phyloP scores from a whole-genome alignment of 1,284 basidiomycete genomes.

The Mycena citricolor region DNA sequence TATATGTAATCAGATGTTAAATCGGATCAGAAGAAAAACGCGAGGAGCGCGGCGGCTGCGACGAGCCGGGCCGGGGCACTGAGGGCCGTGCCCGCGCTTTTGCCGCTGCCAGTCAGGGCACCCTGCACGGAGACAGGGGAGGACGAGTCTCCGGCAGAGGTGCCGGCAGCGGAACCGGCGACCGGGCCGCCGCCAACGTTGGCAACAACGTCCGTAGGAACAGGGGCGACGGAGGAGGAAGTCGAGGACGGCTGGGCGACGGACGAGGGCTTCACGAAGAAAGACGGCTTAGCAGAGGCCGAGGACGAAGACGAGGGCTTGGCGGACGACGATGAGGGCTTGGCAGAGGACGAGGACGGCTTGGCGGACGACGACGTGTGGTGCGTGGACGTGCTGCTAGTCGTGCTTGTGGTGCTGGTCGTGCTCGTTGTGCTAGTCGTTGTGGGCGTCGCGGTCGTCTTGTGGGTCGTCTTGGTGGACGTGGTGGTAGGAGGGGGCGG shows the following conservation, averaged over 20 bases:
- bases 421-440: neutral
- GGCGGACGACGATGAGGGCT: slow-evolving; percentile 1
- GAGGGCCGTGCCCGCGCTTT: too few relatives aligned
- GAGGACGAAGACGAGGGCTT: slow-evolving; percentile 5
- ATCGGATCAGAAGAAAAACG: too few relatives aligned
- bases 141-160: too few relatives aligned
- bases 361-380: slow-evolving; percentile 2
- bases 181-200: slow-evolving; percentile 6
- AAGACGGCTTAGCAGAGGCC: neutral
- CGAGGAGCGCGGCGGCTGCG: too few relatives aligned
- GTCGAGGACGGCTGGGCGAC: too few relatives aligned
- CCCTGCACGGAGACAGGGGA: too few relatives aligned
- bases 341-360: too few relatives aligned
- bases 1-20: too few relatives aligned
- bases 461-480: neutral
- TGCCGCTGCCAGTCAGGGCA: too few relatives aligned
- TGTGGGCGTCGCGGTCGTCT: neutral
- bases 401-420: neutral
- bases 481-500: neutral
- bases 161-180: slow-evolving; percentile 1
- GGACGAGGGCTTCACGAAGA: too few relatives aligned
- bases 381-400: neutral
- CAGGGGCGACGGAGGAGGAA: neutral
- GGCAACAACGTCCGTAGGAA: too few relatives aligned
- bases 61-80: too few relatives aligned